These are phyloP conservation scores for Aspergillus mulundensis DNA, from an alignment of 495 filamentous ascomycete genomes.

Conservation along the genomic window DNA sequence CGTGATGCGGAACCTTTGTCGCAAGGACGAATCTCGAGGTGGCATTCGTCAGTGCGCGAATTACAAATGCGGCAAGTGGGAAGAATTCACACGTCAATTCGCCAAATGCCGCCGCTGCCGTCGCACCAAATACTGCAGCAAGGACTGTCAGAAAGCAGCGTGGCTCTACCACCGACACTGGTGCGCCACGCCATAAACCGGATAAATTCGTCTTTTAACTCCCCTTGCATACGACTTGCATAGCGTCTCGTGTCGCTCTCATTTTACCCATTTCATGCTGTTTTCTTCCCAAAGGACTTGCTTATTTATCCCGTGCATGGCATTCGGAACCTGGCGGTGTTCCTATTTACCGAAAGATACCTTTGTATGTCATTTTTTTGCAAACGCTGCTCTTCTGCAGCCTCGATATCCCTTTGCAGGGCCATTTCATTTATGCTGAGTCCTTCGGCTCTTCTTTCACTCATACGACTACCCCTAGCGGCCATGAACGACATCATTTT, in stretches of 20 bases:
- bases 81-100: slow-evolving; percentile 91
- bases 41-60: slow-evolving; percentile 96
- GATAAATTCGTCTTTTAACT: slow-evolving; percentile 33
- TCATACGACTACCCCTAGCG: slow-evolving; percentile 27
- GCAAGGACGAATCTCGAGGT: slow-evolving; percentile 90
- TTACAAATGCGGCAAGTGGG: slow-evolving; percentile 97
- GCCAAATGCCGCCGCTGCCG: slow-evolving; percentile 96
- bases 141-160: slow-evolving; percentile 97
- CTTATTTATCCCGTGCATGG: slow-evolving; percentile 38
- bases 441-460: slow-evolving; percentile 19
- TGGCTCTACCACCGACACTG: slow-evolving; percentile 98
- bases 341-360: slow-evolving; percentile 43
- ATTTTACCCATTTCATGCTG: slow-evolving; percentile 17
- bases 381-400: slow-evolving; percentile 15
- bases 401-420: slow-evolving; percentile 11
- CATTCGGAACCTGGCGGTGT: slow-evolving; percentile 43
- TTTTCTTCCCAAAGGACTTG: slow-evolving; percentile 22
- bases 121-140: slow-evolving; percentile 98
- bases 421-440: slow-evolving; percentile 14
- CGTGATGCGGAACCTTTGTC: slow-evolving; percentile 97
- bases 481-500: slow-evolving; percentile 26
- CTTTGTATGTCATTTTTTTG: slow-evolving; percentile 36
- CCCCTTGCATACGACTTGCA: slow-evolving; percentile 45
- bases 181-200: slow-evolving; percentile 71
- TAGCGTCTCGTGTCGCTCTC: slow-evolving; percentile 33